Base-by-base conservation (phyloP, 192 early-diverging fungal genomes). In the Podochytrium sp. region DNA sequence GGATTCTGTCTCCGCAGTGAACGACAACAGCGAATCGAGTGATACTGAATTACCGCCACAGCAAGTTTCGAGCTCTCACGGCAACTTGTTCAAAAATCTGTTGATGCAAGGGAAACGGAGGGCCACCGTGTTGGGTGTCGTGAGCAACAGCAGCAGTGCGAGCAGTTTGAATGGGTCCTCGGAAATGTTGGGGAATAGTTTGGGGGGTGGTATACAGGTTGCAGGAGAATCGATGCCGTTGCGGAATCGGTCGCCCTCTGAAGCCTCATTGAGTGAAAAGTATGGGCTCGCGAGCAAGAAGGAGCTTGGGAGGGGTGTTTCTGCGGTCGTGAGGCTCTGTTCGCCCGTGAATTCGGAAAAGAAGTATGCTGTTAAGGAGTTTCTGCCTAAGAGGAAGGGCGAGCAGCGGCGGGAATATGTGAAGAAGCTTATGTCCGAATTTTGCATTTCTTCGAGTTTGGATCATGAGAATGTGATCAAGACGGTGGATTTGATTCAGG, bases 401-500 rank as follows among this genome's bases (percentile, higher is more conserved):
- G 66, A 69, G 37, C 52, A 3, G 27, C 80, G 96, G 86, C 93
- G 93, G 80, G 94, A 96, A 51, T 98, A 96, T 79, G 85, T 97
- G 78, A 97, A 98, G 81, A 98, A 97, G 83, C 83, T 98, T 70
- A 92, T 91, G 30, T 88, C 90, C 77, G 96, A 98, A 82, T 98
- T 95, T 77, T 96, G 96, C 81, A 97, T 98, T 69, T 91, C 90
- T 52, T 96, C 95, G 3, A 91, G 90, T 41, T 83, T 98, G 63
- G 87, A 94, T 59, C 95, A 97, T 81, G 84, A 88, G 68, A 94
- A 98, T 78, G 79, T 98, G 38, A 94, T 98, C 32, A 89, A 89
- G 71, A 97, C 95, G 7, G 87, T 97, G 25, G 96, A 98, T 81
- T 81, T 98, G 62, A 94, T 98, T 38, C 92, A 95, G 77, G 96